These are phyloP conservation scores for Ogataea polymorpha DNA, from an alignment of 805 yeast species.

Conservation along the genomic window DNA sequence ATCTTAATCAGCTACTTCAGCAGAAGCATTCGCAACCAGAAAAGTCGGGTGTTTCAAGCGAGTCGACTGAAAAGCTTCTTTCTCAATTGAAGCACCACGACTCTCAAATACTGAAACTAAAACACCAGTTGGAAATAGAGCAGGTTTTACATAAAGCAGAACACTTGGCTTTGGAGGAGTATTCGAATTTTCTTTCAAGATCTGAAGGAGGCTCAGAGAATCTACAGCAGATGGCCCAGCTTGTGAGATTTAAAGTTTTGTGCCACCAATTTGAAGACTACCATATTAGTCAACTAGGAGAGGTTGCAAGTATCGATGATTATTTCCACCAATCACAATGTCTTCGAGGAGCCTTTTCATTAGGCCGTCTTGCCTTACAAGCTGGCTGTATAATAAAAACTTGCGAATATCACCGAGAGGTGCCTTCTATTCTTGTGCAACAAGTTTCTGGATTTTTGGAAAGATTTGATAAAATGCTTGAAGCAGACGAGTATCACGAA, in stretches of 20 bases:
- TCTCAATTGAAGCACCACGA: slow-evolving; percentile 17
- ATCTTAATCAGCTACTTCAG: slow-evolving; percentile 33
- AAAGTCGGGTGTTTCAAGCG: not conserved
- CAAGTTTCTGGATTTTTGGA: slow-evolving; percentile 4
- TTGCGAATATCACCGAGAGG: slow-evolving; percentile 5
- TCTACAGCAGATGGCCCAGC: slow-evolving; percentile 4
- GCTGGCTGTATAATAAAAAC: slow-evolving; percentile 6
- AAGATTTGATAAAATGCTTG: slow-evolving; percentile 5
- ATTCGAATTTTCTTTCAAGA: not conserved
- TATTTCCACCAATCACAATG: slow-evolving; percentile 7
- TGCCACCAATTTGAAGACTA: slow-evolving; percentile 6
- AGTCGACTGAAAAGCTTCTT: slow-evolving; percentile 3
- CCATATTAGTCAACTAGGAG: not conserved
- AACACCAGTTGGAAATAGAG: slow-evolving; percentile 10
- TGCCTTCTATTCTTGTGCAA: not conserved
- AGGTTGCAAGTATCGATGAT: slow-evolving; percentile 6
- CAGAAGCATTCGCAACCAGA: not conserved
- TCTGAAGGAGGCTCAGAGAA: slow-evolving; percentile 2
- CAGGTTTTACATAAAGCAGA: slow-evolving; percentile 9
- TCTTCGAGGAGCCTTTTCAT: slow-evolving; percentile 6
- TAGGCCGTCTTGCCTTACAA: slow-evolving; percentile 2
- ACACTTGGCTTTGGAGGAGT: slow-evolving; percentile 9
- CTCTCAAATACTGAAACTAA: slow-evolving; percentile 13
- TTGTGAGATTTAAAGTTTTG: slow-evolving; percentile 11
- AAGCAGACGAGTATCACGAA: slow-evolving; percentile 2